Evolutionary conservation across 2,329 filamentous ascomycete species (phyloP).

Genomic region (Fusarium annulatum): DNA sequence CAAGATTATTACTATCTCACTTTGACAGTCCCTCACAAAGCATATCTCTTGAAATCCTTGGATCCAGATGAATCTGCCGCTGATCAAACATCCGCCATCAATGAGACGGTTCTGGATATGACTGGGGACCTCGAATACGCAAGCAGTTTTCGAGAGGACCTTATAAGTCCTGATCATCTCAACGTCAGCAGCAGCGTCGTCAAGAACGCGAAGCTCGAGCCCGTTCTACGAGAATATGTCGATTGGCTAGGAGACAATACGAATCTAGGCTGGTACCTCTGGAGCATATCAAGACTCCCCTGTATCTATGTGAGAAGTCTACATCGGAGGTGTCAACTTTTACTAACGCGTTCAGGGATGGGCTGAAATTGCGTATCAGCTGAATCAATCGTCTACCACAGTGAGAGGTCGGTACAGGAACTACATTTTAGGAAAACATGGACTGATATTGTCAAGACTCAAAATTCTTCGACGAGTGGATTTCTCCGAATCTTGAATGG

Average conservation of each 20-base stretch:
- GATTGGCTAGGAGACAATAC: background rate
- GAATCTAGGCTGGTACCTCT: background rate
- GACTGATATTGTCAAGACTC: background rate
- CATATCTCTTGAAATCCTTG: background rate
- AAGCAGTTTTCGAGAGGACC: background rate
- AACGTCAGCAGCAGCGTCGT: background rate
- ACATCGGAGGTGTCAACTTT: rapidly evolving
- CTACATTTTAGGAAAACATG: rapidly evolving
- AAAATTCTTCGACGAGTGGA: background rate
- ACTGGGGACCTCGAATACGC: background rate
- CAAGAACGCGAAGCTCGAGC: background rate
- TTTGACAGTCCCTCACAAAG: background rate
- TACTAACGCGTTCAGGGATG: background rate
- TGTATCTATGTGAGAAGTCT: rapidly evolving
- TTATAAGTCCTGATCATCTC: background rate
- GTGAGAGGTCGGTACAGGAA: background rate
- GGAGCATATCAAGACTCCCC: background rate
- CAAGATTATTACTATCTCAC: background rate
- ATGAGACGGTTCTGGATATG: background rate
- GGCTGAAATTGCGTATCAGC: background rate
- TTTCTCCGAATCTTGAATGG: background rate
- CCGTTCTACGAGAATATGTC: background rate
- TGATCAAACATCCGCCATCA: background rate
- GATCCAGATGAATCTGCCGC: background rate
- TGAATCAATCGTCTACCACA: background rate